Conservation (phyloP, 768 basidiomycete species). For the Suillus cothurnatus region DNA sequence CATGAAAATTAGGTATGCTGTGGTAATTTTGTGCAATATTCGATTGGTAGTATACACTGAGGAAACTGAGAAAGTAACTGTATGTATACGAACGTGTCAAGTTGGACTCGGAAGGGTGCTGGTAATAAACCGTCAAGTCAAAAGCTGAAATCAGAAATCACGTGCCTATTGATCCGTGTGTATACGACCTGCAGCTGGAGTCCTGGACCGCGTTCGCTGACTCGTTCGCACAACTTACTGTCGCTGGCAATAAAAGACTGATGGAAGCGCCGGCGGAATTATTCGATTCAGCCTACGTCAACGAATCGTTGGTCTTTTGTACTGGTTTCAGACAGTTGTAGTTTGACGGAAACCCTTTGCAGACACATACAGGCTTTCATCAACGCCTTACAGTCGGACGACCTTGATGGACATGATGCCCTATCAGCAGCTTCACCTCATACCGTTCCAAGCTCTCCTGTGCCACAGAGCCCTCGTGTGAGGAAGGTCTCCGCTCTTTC, state of each 20-base stretch:
- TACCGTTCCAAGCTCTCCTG: constrained; percentile 23
- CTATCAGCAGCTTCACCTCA: constrained; percentile 24
- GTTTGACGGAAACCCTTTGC: constrained; percentile 6
- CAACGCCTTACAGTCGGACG: constrained; percentile 68
- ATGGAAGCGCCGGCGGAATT: constrained; percentile 18
- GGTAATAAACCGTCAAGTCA: no score
- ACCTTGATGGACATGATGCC: constrained; percentile 35
- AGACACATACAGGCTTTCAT: constrained; percentile 79
- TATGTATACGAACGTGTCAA: neutral
- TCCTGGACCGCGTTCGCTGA: neutral
- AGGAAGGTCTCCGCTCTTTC: constrained; percentile 82
- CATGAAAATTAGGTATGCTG: constrained; percentile 46
- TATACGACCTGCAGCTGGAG: neutral
- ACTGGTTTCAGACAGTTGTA: neutral
- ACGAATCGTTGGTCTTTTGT: constrained; percentile 62
- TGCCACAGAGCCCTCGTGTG: constrained; percentile 48
- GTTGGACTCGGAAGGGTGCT: neutral
- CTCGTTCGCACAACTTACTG: constrained; percentile 11
- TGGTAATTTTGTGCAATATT: neutral
- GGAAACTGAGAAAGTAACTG: neutral
- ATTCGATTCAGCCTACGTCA: constrained; percentile 60
- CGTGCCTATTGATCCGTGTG: neutral
- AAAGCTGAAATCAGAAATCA: neutral
- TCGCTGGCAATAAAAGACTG: constrained; percentile 14
- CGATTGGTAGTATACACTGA: neutral